Evolutionary conservation across 768 basidiomycete genomes (phyloP).

Genomic region (Psilocybe cyanescens): DNA sequence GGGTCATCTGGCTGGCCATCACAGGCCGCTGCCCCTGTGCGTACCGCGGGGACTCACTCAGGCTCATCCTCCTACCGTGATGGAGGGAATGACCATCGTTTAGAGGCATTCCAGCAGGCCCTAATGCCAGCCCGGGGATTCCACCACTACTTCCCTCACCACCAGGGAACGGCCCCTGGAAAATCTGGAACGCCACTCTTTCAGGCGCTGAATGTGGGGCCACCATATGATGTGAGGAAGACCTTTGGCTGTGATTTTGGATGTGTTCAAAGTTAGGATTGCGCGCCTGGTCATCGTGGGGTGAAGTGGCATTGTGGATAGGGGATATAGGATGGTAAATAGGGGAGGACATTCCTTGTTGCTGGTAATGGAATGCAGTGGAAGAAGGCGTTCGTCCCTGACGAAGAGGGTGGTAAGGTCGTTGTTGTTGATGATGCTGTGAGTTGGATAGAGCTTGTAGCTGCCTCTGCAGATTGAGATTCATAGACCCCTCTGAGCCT

Average conservation of each 20-base stretch:
- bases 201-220: slow-evolving; percentile 67
- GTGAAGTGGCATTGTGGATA: slow-evolving; percentile 18
- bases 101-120: slow-evolving; percentile 15
- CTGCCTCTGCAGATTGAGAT: slow-evolving; percentile 17
- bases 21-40: slow-evolving; percentile 6
- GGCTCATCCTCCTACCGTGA: slow-evolving; percentile 20
- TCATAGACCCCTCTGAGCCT: slow-evolving; percentile 3
- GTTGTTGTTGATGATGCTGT: slow-evolving; percentile 11
- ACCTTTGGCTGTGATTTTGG: slow-evolving; percentile 2
- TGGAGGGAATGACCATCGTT: background rate
- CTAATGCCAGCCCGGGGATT: slow-evolving; percentile 22
- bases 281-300: slow-evolving; percentile 4
- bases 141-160: background rate
- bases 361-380: slow-evolving; percentile 13
- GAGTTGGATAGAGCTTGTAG: slow-evolving; percentile 18
- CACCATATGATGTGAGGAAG: background rate
- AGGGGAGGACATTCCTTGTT: slow-evolving; percentile 7
- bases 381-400: slow-evolving; percentile 8
- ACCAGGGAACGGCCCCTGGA: slow-evolving; percentile 17
- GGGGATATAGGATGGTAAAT: slow-evolving; percentile 17
- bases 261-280: slow-evolving; percentile 2
- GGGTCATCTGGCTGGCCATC: slow-evolving; percentile 3
- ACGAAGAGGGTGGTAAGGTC: slow-evolving; percentile 10
- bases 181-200: slow-evolving; percentile 62
- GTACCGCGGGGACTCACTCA: slow-evolving; percentile 34